Percentiles rank a stretch among this genome's conserved stretches.
These are phyloP conservation scores for Canavalia gladiata DNA, from an alignment of 306 rosid species.

Conservation along the genomic window DNA sequence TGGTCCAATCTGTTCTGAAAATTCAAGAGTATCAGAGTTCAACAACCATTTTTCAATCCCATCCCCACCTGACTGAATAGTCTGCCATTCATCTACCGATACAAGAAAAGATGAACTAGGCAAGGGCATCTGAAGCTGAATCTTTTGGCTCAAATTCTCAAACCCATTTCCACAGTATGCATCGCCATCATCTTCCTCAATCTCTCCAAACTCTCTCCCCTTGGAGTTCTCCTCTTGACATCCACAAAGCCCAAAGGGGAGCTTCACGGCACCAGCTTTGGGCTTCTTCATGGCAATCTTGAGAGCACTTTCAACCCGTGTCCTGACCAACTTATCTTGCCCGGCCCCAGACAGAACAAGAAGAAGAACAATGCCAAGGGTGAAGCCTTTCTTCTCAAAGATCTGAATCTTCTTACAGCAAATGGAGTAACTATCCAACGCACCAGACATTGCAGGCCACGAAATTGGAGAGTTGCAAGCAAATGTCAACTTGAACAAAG, in stretches of 20 bases:
- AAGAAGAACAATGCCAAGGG: constrained; percentile 77
- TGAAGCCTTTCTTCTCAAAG: constrained; percentile 83
- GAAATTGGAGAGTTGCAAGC: constrained; percentile 84
- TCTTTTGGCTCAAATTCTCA: constrained; percentile 60
- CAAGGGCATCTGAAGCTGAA: constrained; percentile 71
- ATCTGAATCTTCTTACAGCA: constrained; percentile 88
- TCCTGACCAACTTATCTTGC: constrained; percentile 69
- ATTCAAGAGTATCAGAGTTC: constrained; percentile 78
- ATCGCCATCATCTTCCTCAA: constrained; percentile 72
- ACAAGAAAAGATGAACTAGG: constrained; percentile 67
- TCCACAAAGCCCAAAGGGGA: constrained; percentile 90
- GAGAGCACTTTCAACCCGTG: constrained; percentile 75
- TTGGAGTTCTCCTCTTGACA: constrained; percentile 85
- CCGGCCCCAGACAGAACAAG: constrained; percentile 64
- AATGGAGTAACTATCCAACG: constrained; percentile 73
- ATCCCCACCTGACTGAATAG: constrained; percentile 68
- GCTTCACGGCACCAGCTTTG: constrained; percentile 68
- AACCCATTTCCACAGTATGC: constrained; percentile 57
- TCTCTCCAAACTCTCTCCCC: constrained; percentile 72
- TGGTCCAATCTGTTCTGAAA: constrained; percentile 77
- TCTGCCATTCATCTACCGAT: constrained; percentile 91
- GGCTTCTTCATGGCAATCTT: constrained; percentile 81
- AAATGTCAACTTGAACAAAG: constrained; percentile 79
- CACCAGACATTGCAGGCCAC: constrained; percentile 80
- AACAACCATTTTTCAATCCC: constrained; percentile 79